Percentiles rank a stretch among this genome's conserved stretches.
Conservation (phyloP, 352 stramenopile genomes). For the Phytopythium kandeliae region DNA sequence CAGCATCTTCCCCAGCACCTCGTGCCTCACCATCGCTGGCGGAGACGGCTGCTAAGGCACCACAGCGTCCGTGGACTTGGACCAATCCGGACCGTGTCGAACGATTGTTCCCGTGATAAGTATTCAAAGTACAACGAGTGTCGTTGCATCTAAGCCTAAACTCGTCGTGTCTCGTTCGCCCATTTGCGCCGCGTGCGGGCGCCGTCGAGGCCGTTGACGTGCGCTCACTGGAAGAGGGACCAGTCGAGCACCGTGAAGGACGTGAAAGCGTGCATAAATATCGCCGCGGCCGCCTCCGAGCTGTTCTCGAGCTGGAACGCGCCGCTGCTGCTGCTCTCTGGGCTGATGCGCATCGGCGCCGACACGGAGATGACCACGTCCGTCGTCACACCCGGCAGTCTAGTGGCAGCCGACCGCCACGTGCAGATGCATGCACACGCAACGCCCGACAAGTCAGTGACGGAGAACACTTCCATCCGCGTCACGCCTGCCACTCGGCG, state of each 20-base stretch:
- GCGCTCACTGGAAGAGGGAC: slow-evolving; percentile 38
- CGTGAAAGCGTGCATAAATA: slow-evolving; percentile 71
- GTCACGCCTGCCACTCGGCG: too few species aligned
- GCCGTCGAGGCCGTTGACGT: neutral
- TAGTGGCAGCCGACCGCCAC: too few species aligned
- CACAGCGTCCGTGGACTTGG: too few species aligned
- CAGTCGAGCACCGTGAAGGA: slow-evolving; percentile 72
- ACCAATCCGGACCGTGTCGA: too few species aligned
- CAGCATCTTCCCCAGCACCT: slow-evolving; percentile 47
- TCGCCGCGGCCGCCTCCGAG: slow-evolving; percentile 51
- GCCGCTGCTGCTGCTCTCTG: slow-evolving; percentile 56
- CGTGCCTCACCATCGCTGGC: slow-evolving; percentile 50
- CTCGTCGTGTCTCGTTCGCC: too few species aligned
- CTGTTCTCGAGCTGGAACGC: slow-evolving; percentile 64
- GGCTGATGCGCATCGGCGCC: slow-evolving; percentile 68
- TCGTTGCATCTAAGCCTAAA: too few species aligned
- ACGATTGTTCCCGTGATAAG: too few species aligned
- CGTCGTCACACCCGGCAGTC: slow-evolving; percentile 62
- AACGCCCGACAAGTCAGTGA: too few species aligned
- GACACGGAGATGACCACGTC: slow-evolving; percentile 82
- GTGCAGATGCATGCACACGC: too few species aligned
- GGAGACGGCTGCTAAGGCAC: slow-evolving; percentile 34
- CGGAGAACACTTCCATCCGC: too few species aligned
- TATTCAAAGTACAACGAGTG: neutral
- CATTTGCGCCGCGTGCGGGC: neutral